Evolutionary conservation across 2,329 filamentous ascomycete genomes (phyloP).

Genomic region (Fusarium oxysporum): DNA sequence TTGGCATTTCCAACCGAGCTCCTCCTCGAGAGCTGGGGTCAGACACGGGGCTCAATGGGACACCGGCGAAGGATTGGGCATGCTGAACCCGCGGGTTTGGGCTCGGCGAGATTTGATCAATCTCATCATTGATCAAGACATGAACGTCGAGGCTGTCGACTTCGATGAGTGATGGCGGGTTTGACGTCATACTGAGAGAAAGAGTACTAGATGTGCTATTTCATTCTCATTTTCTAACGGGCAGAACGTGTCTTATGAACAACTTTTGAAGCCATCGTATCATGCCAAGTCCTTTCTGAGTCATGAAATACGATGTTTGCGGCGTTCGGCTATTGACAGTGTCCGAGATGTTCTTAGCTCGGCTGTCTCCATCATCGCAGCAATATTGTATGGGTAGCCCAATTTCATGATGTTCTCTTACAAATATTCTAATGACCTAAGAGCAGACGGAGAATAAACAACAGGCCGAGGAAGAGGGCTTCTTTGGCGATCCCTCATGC

Average conservation of each 20-base stretch:
- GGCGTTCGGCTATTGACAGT: not conserved
- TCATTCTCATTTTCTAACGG: rapidly evolving
- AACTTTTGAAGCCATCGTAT: not conserved
- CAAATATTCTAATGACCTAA: not conserved
- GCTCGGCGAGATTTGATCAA: not conserved
- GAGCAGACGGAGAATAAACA: not conserved
- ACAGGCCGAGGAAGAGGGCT: not conserved
- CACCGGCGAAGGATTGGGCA: not conserved
- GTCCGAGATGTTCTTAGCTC: not conserved
- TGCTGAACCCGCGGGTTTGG: not conserved
- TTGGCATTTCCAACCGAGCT: not conserved
- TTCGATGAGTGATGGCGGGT: not conserved
- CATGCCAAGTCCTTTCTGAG: not conserved
- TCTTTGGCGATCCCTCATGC: not conserved
- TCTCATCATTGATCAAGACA: not conserved
- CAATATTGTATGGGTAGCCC: not conserved
- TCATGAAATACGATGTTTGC: not conserved
- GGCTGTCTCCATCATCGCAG: not conserved
- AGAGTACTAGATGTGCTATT: rapidly evolving
- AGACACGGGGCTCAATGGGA: not conserved
- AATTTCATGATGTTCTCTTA: not conserved
- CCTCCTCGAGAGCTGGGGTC: not conserved
- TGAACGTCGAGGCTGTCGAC: not conserved
- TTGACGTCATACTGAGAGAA: not conserved
- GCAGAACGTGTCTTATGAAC: rapidly evolving